phyloP scores from a whole-genome alignment of 2,329 filamentous ascomycete species.

The Tympanopsis confertula region DNA sequence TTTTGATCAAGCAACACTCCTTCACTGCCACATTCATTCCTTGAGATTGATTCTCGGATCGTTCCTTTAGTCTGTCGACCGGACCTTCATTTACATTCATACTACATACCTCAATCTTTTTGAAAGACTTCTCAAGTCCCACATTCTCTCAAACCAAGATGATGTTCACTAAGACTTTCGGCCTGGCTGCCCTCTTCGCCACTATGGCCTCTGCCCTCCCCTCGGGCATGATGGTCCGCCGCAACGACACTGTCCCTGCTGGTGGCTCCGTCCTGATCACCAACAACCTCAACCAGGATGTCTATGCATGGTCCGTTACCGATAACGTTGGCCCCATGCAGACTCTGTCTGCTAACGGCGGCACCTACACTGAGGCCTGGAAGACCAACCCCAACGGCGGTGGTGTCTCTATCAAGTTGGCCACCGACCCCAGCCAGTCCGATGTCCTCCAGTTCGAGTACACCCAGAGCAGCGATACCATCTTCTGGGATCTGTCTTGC shows the following conservation, averaged over 20 bases:
- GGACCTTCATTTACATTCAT: not conserved
- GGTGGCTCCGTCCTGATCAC: not conserved
- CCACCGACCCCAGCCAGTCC: conserved; percentile 7
- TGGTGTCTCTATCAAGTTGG: conserved; percentile 18
- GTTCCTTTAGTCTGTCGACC: not conserved
- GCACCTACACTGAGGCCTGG: conserved; percentile 13
- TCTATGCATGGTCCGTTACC: conserved; percentile 6
- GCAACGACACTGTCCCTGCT: not conserved
- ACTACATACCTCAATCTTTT: not conserved
- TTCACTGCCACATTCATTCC: conserved; percentile 2
- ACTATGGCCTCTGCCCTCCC: conserved; percentile 17
- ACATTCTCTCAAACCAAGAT: conserved; percentile 11
- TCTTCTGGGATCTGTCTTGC: conserved; percentile 26
- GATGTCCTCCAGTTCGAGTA: conserved; percentile 28
- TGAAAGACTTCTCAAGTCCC: conserved; percentile 2
- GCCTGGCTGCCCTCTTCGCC: conserved; percentile 16
- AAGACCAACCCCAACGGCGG: conserved; percentile 15
- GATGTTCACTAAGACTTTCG: conserved; percentile 22
- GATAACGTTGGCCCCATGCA: conserved; percentile 4
- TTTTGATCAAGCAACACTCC: not conserved
- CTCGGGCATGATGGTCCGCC: conserved; percentile 12
- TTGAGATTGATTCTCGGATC: not conserved
- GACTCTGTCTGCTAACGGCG: conserved; percentile 6
- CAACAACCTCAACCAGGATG: not conserved
- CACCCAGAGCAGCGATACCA: conserved; percentile 15